Conservation (phyloP, 192 early-diverging fungal species). For the Entomortierella lignicola region DNA sequence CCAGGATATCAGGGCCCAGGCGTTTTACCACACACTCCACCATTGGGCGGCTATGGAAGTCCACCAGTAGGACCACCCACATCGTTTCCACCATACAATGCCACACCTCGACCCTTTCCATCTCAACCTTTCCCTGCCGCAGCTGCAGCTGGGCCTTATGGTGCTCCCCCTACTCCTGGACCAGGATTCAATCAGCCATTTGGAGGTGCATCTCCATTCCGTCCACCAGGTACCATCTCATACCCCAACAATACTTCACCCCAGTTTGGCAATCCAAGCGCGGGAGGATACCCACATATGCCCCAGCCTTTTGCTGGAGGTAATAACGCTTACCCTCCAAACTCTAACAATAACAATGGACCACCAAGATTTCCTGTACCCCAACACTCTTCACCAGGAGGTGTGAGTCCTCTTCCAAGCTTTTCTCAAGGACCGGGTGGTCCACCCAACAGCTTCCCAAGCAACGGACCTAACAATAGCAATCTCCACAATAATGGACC, state of each 20-base stretch:
- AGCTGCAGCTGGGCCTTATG: conserved; percentile 10
- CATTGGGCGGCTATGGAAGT: conserved; percentile 20
- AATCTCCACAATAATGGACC: conserved; percentile 9
- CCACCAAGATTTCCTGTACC: conserved; percentile 13
- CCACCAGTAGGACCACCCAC: conserved; percentile 24
- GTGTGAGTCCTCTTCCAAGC: background rate
- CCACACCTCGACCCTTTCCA: conserved; percentile 12
- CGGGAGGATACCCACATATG: conserved; percentile 17
- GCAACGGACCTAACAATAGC: conserved; percentile 7
- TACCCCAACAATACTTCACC: conserved; percentile 16
- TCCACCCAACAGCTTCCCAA: conserved; percentile 12
- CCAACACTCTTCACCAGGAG: conserved; percentile 8
- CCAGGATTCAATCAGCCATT: conserved; percentile 9
- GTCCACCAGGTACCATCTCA: conserved; percentile 17
- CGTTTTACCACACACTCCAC: conserved; percentile 18
- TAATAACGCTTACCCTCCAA: conserved; percentile 13
- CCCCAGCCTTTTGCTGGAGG: conserved; percentile 11
- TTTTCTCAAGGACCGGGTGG: conserved; percentile 30
- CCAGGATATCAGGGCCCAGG: conserved; percentile 32
- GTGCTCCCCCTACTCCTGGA: conserved; percentile 3
- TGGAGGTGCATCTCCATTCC: conserved; percentile 15
- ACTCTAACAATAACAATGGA: conserved; percentile 31
- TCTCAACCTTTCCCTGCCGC: background rate
- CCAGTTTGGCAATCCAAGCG: conserved; percentile 12
- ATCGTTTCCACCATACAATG: conserved; percentile 12